phyloP scores from a whole-genome alignment of 208 protist species.

The Trypanosoma caninum region DNA sequence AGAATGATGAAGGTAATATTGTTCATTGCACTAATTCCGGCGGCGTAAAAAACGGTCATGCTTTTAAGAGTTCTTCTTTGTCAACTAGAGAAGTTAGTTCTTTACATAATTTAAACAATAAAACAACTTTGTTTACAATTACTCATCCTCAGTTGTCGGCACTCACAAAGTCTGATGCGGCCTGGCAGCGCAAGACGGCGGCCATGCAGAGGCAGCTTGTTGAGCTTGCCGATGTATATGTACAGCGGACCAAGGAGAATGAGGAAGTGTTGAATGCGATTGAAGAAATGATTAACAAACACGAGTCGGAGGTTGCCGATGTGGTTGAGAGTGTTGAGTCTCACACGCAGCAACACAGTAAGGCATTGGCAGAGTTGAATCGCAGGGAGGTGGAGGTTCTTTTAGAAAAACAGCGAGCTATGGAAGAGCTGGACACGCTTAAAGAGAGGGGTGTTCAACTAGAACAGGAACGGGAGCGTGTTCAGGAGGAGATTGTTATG shows the following conservation, averaged over 20 bases:
- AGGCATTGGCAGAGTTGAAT: conserved; percentile 13
- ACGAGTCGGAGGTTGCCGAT: conserved; percentile 26
- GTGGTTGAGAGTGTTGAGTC: conserved; percentile 25
- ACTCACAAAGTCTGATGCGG: conserved; percentile 1
- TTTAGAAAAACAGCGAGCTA: conserved; percentile 30
- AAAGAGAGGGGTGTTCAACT: conserved; percentile 21
- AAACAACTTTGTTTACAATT: too few relatives aligned
- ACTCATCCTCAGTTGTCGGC: background rate
- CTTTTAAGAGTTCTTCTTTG: too few relatives aligned
- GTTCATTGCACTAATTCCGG: too few relatives aligned
- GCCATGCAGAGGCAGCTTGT: conserved; percentile 20
- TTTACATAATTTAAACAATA: too few relatives aligned
- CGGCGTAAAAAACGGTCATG: too few relatives aligned
- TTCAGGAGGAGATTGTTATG: conserved; percentile 64
- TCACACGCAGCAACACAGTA: conserved; percentile 11
- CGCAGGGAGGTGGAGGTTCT: conserved; percentile 35
- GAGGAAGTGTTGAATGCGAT: conserved; percentile 33
- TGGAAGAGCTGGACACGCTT: conserved; percentile 31
- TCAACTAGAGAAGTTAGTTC: too few relatives aligned
- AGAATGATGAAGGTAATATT: conserved; percentile 7
- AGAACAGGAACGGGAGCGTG: conserved; percentile 24
- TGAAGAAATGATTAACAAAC: conserved; percentile 31
- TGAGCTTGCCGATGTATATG: conserved; percentile 13
- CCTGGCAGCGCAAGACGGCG: conserved; percentile 14
- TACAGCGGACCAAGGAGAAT: conserved; percentile 16